phyloP scores from a whole-genome alignment of 257 asterid species.

The Salvia splendens region DNA sequence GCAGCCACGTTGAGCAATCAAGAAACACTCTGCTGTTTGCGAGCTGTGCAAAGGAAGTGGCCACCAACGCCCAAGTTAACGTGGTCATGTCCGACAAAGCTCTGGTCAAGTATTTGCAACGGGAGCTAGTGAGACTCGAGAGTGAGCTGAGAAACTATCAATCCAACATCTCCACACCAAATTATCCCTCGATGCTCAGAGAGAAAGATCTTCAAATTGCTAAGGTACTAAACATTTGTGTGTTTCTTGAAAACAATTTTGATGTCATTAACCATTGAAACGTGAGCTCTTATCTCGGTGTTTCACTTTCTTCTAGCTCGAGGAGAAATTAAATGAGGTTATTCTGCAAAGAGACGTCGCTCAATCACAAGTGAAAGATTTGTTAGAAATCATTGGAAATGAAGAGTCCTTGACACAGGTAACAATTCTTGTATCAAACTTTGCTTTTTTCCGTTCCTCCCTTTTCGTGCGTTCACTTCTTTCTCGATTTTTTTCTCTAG shows the following conservation, averaged over 20 bases:
- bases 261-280: background rate
- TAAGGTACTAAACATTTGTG: slow-evolving; percentile 48
- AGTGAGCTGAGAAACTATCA: slow-evolving; percentile 64
- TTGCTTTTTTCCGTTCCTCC: background rate
- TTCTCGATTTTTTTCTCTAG: slow-evolving; percentile 42
- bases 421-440: slow-evolving; percentile 15
- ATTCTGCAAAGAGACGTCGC: slow-evolving; percentile 81
- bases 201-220: slow-evolving; percentile 82
- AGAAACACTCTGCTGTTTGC: slow-evolving; percentile 97
- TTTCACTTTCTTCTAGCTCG: slow-evolving; percentile 55
- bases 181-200: slow-evolving; percentile 50
- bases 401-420: slow-evolving; percentile 52
- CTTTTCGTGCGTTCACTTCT: background rate
- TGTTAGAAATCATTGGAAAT: slow-evolving; percentile 60
- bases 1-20: slow-evolving; percentile 87
- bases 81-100: slow-evolving; percentile 90
- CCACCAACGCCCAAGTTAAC: slow-evolving; percentile 80
- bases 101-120: slow-evolving; percentile 80
- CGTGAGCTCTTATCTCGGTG: background rate
- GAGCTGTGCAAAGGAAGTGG: slow-evolving; percentile 95
- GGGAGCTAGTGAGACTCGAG: slow-evolving; percentile 73
- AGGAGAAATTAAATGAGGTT: slow-evolving; percentile 69
- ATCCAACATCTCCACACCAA: slow-evolving; percentile 40
- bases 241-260: slow-evolving; percentile 6
- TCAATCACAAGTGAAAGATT: slow-evolving; percentile 74